These are phyloP conservation scores for Phytophthora uliginosa DNA, from an alignment of 352 stramenopile species.

Conservation along the genomic window DNA sequence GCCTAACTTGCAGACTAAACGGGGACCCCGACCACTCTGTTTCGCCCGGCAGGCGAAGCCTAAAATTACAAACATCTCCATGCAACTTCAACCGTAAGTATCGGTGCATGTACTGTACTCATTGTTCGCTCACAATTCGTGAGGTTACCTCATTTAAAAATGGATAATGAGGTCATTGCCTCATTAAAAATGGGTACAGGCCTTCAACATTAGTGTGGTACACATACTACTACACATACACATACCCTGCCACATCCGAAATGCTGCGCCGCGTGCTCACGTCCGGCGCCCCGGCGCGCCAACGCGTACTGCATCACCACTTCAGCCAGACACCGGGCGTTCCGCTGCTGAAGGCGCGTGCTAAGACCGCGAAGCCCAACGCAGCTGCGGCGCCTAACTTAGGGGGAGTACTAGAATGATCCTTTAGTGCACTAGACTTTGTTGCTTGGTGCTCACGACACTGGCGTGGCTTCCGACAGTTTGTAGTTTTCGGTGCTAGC, in stretches of 20 bases:
- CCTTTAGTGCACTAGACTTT: not conserved
- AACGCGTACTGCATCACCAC: constrained; percentile 17
- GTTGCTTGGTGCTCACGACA: not conserved
- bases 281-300: not conserved
- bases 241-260: not conserved
- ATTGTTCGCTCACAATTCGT: too few relatives aligned
- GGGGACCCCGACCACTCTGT: too few relatives aligned
- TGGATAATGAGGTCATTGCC: too few relatives aligned
- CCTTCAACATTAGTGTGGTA: too few relatives aligned
- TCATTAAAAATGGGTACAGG: too few relatives aligned
- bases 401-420: not conserved
- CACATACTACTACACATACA: too few relatives aligned
- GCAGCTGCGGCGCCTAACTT: not conserved
- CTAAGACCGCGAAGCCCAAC: constrained; percentile 4
- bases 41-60: too few relatives aligned
- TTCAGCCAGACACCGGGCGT: constrained; percentile 8
- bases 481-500: constrained; percentile 3
- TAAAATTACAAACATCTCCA: too few relatives aligned
- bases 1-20: too few relatives aligned
- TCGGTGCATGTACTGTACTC: too few relatives aligned
- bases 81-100: too few relatives aligned
- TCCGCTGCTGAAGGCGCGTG: constrained; percentile 10
- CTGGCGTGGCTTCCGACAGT: not conserved
- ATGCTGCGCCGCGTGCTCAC: constrained; percentile 27
- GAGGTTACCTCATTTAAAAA: too few relatives aligned